Base-by-base conservation (phyloP, 1,284 basidiomycete genomes). In the Moesziomyces aphidis region DNA sequence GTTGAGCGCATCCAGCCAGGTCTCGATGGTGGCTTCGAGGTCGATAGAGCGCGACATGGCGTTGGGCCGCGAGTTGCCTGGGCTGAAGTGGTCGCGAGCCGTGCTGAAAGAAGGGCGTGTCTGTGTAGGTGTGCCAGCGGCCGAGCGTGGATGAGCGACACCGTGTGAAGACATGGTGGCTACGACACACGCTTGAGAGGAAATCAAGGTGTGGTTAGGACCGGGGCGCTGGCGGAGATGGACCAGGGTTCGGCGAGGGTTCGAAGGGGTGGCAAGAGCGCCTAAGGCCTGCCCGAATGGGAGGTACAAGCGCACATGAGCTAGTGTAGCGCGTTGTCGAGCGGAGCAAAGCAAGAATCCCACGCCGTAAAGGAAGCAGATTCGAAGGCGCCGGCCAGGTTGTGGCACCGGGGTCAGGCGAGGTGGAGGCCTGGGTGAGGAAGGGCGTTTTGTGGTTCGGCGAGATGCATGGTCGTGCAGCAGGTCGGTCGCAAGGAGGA, bases 1-100 rank as follows among this genome's bases (percentile, higher is more conserved):
- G 1, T 45, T 63, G 50, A 74, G 67, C 19, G n/a, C 24, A 15
- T 74, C 61, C 42, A 63, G 22, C 72, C 72, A 74, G 10, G 24
- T 50, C 11, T 70, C 67, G 54, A 67, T 49, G 28, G 43, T 58
- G 19, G 34, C 19, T 24, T 73, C 55, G 28, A 71, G 50, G 21
- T 65, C 59, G 50, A 70, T 21, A 34, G 36, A 15, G 17, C 57
- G 61, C 34, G 57, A 39, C 56, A 69, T 69, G 50, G 47, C 59
- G 56, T 59, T 70, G 26, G 67, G 67, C 9, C 53, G 43, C 26
- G 54, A 70, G n/a, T 28, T 39, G 34, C 67, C 61, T 2, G 57
- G 54, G 43, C 67, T 64, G 28, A 64, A 64, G 15, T 60, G 42
- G 5, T 70, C 55, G 17, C 36, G 22, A 26, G 56, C 56, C n/a